A percentile compares a stretch with the other conserved stretches of the same genome.
Conservation (phyloP, 2,329 filamentous ascomycete genomes). For the Cylindrodendrum hubeiense region DNA sequence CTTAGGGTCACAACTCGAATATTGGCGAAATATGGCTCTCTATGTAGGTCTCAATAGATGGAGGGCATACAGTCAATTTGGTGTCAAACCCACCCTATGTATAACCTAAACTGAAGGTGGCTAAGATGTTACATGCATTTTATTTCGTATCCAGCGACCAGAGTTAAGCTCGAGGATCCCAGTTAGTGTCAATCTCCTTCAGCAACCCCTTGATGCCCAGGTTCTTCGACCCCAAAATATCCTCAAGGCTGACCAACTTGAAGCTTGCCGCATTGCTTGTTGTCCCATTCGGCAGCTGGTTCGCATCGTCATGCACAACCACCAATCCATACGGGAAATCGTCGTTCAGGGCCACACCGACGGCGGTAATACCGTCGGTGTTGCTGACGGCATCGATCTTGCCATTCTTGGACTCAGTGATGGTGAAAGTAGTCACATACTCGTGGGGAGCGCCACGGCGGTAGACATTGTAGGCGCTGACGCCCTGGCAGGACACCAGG, state of each 20-base stretch:
- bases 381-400: constrained; percentile 64
- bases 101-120: too few relatives aligned
- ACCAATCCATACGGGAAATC: constrained; percentile 59
- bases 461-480: constrained; percentile 66
- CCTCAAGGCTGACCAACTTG: constrained; percentile 60
- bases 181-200: constrained; percentile 51
- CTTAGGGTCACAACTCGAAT: too few relatives aligned
- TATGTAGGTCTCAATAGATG: too few relatives aligned
- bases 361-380: constrained; percentile 64
- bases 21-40: too few relatives aligned
- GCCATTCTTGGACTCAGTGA: constrained; percentile 55
- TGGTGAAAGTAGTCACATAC: constrained; percentile 62
- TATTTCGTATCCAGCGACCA: background rate
- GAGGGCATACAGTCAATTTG: too few relatives aligned
- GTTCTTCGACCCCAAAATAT: constrained; percentile 50
- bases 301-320: constrained; percentile 67
- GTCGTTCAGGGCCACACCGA: constrained; percentile 56
- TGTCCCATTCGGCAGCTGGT: constrained; percentile 59
- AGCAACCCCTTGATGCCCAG: constrained; percentile 46
- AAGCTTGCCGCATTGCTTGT: constrained; percentile 62
- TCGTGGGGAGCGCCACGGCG: constrained; percentile 61
- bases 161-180: constrained; percentile 52
- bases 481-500: constrained; percentile 64
- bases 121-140: background rate
- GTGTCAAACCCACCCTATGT: too few relatives aligned